These are phyloP conservation scores for Mycena crocata DNA, from an alignment of 768 basidiomycete genomes.

Conservation along the genomic window DNA sequence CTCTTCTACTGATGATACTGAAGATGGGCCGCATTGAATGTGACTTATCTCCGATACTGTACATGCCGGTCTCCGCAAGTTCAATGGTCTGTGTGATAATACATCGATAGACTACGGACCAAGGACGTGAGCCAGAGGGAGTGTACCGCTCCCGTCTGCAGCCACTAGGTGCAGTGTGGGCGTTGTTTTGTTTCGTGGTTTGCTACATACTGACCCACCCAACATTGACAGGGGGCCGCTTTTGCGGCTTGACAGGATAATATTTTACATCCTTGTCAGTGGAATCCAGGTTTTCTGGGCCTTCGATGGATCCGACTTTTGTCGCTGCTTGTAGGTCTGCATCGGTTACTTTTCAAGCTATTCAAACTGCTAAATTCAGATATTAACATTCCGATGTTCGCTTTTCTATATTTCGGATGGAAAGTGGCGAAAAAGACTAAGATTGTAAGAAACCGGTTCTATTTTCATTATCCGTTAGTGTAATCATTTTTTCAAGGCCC, in stretches of 20 bases:
- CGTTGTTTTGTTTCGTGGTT: not conserved
- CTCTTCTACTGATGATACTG: not conserved
- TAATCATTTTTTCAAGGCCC: not conserved
- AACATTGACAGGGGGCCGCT: not conserved
- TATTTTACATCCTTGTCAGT: not conserved
- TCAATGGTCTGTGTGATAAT: not conserved
- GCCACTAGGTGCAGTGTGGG: not conserved
- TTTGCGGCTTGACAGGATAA: not conserved
- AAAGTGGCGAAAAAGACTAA: constrained; percentile 21
- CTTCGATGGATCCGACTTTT: not conserved
- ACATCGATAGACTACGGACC: not conserved
- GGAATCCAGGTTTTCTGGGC: constrained; percentile 8
- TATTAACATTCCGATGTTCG: constrained; percentile 25
- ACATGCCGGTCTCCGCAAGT: not conserved
- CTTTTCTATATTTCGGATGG: constrained; percentile 18
- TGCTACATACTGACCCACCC: no score
- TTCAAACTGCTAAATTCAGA: constrained; percentile 1
- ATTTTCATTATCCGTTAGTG: not conserved
- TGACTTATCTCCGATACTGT: constrained; percentile 6
- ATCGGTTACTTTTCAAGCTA: constrained; percentile 53
- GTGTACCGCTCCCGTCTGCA: not conserved
- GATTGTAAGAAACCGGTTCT: not conserved
- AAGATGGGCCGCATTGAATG: constrained; percentile 4
- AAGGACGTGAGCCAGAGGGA: not conserved
- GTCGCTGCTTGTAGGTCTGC: constrained; percentile 1